Evolutionary conservation across 305 asterid species (phyloP).

Genomic region (Ilex paraguariensis): DNA sequence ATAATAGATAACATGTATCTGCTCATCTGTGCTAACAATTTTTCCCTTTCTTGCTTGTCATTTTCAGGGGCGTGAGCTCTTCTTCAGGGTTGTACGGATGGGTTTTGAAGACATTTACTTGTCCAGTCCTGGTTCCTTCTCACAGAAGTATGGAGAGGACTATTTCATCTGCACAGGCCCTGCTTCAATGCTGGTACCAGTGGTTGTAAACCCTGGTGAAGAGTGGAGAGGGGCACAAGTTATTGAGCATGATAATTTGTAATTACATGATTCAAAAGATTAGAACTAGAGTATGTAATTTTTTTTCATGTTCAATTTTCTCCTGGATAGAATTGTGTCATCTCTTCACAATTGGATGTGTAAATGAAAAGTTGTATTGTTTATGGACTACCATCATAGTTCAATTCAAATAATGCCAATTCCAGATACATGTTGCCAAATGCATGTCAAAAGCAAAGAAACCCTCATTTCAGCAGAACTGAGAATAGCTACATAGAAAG

Average conservation of each 20-base stretch:
- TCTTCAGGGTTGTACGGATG: constrained; percentile 68
- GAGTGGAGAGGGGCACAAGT: constrained; percentile 94
- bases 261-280: constrained; percentile 3
- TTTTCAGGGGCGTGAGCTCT: constrained; percentile 68
- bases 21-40: neutral
- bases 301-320: too few species aligned
- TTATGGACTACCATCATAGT: too few species aligned
- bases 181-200: constrained; percentile 62
- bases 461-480: too few species aligned
- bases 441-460: too few species aligned
- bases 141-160: constrained; percentile 46
- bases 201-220: constrained; percentile 67
- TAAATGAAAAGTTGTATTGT: too few species aligned
- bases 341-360: too few species aligned
- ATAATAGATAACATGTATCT: neutral
- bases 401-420: too few species aligned
- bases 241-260: constrained; percentile 78
- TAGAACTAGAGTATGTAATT: too few species aligned
- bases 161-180: constrained; percentile 81
- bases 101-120: constrained; percentile 71
- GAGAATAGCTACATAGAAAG: too few species aligned
- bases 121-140: constrained; percentile 69
- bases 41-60: neutral
- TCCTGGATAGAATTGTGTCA: too few species aligned
- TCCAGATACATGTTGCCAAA: too few species aligned